Percentiles rank a stretch among this genome's conserved stretches.
phyloP scores from a whole-genome alignment of 106 monocot genomes.

The Dioscorea zingiberensis region DNA sequence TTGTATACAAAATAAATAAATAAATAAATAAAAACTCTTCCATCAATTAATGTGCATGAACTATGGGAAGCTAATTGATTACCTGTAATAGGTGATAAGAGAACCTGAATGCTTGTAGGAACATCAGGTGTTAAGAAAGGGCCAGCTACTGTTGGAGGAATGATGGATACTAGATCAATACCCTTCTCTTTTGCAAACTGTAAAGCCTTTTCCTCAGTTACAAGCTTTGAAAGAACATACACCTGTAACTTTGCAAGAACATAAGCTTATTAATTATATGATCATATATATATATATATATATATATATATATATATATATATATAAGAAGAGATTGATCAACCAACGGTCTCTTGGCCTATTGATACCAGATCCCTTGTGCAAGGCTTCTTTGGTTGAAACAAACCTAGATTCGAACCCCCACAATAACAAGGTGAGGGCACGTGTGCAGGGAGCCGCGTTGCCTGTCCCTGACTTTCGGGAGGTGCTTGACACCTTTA shows the following conservation, averaged over 20 bases:
- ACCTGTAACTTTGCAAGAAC: slow-evolving; percentile 22
- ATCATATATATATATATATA: not conserved
- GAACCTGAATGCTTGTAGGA: slow-evolving; percentile 50
- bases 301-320: too few relatives aligned
- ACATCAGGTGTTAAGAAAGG: slow-evolving; percentile 53
- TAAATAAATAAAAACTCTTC: too few relatives aligned
- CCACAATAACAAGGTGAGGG: not conserved
- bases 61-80: not conserved
- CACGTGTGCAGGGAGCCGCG: too few relatives aligned
- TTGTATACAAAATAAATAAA: not conserved
- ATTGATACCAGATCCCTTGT: not conserved
- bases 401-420: too few relatives aligned
- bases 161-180: slow-evolving; percentile 50
- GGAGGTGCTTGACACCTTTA: too few relatives aligned
- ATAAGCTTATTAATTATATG: not conserved
- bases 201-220: slow-evolving; percentile 57
- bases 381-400: not conserved
- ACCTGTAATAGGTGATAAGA: slow-evolving; percentile 60
- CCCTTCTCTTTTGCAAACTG: slow-evolving; percentile 49
- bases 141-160: slow-evolving; percentile 57
- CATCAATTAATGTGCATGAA: too few relatives aligned
- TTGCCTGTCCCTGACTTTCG: too few relatives aligned
- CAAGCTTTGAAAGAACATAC: slow-evolving; percentile 52
- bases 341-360: not conserved
- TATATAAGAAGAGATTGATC: too few relatives aligned